These are phyloP conservation scores for Scorias spongiosa DNA, from an alignment of 2,329 filamentous ascomycete genomes.

Conservation along the genomic window DNA sequence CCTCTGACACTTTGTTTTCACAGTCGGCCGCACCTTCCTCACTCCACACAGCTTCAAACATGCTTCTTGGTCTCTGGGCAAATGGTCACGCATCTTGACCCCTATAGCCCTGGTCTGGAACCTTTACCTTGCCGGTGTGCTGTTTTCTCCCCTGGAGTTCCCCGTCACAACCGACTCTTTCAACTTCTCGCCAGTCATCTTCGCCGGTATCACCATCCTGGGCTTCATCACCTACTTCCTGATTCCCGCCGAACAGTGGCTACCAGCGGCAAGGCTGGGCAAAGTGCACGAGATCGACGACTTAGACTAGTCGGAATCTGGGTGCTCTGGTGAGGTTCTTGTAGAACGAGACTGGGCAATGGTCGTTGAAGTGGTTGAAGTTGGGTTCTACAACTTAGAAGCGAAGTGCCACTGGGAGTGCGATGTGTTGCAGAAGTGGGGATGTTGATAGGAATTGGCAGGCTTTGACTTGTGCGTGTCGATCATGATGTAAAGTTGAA, in stretches of 20 bases:
- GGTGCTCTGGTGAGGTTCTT: too few relatives aligned
- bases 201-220: constrained; percentile 24
- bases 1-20: not conserved
- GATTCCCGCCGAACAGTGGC: constrained; percentile 23
- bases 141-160: constrained; percentile 25
- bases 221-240: constrained; percentile 21
- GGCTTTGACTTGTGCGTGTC: too few relatives aligned
- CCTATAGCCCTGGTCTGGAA: constrained; percentile 25
- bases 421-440: too few relatives aligned
- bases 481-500: too few relatives aligned
- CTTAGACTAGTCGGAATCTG: too few relatives aligned
- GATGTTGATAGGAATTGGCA: too few relatives aligned
- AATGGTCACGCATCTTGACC: constrained; percentile 21
- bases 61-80: constrained; percentile 22
- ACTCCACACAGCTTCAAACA: constrained; percentile 23
- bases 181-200: constrained; percentile 21
- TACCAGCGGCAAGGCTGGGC: constrained; percentile 18
- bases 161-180: constrained; percentile 12
- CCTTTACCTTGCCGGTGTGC: constrained; percentile 21
- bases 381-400: too few relatives aligned
- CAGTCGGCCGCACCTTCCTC: constrained; percentile 22
- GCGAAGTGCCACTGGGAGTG: too few relatives aligned
- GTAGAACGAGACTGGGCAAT: too few relatives aligned
- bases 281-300: constrained; percentile 15
- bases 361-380: too few relatives aligned